Evolutionary conservation across 2,329 filamentous ascomycete genomes (phyloP), one percentile per base, ranked within the genome.

Genomic region (Macrophomina phaseolina): DNA sequence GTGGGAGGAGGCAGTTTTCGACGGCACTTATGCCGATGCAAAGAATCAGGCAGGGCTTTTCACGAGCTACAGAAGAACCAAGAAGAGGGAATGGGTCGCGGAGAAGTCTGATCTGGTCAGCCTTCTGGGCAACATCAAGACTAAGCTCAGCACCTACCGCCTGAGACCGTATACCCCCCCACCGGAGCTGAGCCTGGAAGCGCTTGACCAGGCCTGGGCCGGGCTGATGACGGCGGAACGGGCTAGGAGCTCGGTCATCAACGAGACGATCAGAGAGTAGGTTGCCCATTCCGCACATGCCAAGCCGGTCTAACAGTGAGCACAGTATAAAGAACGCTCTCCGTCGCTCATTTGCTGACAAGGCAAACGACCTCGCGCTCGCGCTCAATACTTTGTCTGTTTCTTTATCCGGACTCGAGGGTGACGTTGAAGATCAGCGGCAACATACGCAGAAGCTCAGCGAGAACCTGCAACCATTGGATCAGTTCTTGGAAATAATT

Each of bases 21-120:
- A 94, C 72, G 95, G 95, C 34, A 97, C 94, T 32, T 99, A 99
- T 76, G 83, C 86, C 16, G 94, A 99, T 78, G 95, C 94, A 62
- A 98, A 98, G 81, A 87, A 88, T 45, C 95, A 99, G 77, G 90
- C 91, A 6, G 84, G 82, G 36, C 86, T 93, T 67, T 97, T 99
- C 79, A 89, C 91, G 32, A 84, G 85, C n/a, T 97, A 97, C 83
- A 99, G 98, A 82, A 88, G 89, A 73, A 93, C 90, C 64, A 87
- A 91, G 80, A 99, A 99, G 84, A 88, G 95, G 68, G 89, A 92
- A 68, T 99, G 95, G 95, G 95, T 99, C 34, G 95, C 93, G 1
- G 95, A 99, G 81, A 98, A 97, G 85, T 97, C 93, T 67, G 95
- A 99, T 75, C 84, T 99, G 66, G 93, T 94, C 42, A 95, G 94